Evolutionary conservation across 2,329 filamentous ascomycete genomes (phyloP), one percentile per base, ranked within the genome.

Genomic region (Ophiostoma fasciatum): DNA sequence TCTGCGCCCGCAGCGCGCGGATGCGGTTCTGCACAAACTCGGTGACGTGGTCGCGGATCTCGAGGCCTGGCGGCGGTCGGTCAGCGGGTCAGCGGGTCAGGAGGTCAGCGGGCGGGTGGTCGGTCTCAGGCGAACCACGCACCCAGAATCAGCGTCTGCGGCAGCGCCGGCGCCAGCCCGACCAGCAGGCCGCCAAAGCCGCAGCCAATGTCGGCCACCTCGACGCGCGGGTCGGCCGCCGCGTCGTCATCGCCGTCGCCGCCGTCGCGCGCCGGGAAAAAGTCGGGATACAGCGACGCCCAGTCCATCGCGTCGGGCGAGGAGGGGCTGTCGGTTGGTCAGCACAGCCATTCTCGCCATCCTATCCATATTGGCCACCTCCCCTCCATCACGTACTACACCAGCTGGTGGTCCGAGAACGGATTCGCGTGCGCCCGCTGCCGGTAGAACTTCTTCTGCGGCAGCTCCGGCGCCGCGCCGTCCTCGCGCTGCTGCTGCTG

Each of bases 391-490:
- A 38, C 44, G 47, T 48, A 56, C 90, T 98, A 98, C 50, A 70
- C 68, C 53, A 98, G 65, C 39, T 73, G 65, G 63, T 98, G 90
- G 51, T 98, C 90, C 3, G 88, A 94, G 61, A 98, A 98, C 7
- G 88, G 87, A 62, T 98, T 98, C 44, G 90, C 90, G 61, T 98
- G 90, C 26, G 90, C 90, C 56, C 90, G 74, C 59, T 98, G 90
- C 38, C 90, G 75, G 57, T 94, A 98, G 62, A 90, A 94, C 62
- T 82, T 88, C 67, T 98, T 98, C 59, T 83, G 79, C 9, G 90
- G 90, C 49, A 94, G 61, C 49, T 74, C 68, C 7, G 73, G 59
- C 27, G 61, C 59, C 17, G 58, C 63, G 51, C 69, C 63, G 43
- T 69, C 61, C 26, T 39, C 40, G 20, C 32, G 37, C 36, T 60